Evolutionary conservation across 768 basidiomycete species (phyloP), one percentile per base, ranked within the genome.

Genomic region (Lenzites betulinus): DNA sequence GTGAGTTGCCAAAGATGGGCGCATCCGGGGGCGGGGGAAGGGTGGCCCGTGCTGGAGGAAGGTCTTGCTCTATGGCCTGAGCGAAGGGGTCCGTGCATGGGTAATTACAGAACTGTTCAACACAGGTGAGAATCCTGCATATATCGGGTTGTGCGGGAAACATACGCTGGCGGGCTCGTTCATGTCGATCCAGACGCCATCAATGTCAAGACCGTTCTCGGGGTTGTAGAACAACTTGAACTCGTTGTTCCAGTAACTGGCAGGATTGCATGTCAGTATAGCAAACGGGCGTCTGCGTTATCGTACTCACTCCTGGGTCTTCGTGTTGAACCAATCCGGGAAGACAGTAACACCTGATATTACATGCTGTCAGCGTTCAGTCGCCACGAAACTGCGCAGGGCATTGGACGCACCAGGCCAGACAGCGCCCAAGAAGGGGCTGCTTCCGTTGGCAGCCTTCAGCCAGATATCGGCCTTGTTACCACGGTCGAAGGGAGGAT

Each of bases 161-260:
- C 81, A 25, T 64, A 88, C 87, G 60, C 80, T 89, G 3, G 86
- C 71, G 7, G 88, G 88, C 60, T 89, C 88, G 68, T 90, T 89
- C 87, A 87, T 88, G 64, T 88, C 86, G 25, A 89, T 88, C 89
- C 88, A 90, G 18, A 81, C 81, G 11, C 87, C 88, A 62, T 88
- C 86, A 30, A 88, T 88, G 58, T 88, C 83, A 9, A 90, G 60
- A 1, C 86, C 86, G 0, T 71, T 77, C 13, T 76, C 61, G 0
- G 83, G 77, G 60, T 74, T 76, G 68, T 84, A 87, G 71, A 89
- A 87, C 7, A 74, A 50, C 28, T 75, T 59, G 70, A 87, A 88
- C 61, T 89, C 86, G 41, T 78, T 81, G 2, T 73, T 81, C 89
- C 89, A 90, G 67, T 79, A 86, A 26, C 84, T 85, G 43, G 8